Base-by-base conservation (phyloP, 2,329 filamentous ascomycete genomes). In the Immersiporthe knoxdaviesiana region DNA sequence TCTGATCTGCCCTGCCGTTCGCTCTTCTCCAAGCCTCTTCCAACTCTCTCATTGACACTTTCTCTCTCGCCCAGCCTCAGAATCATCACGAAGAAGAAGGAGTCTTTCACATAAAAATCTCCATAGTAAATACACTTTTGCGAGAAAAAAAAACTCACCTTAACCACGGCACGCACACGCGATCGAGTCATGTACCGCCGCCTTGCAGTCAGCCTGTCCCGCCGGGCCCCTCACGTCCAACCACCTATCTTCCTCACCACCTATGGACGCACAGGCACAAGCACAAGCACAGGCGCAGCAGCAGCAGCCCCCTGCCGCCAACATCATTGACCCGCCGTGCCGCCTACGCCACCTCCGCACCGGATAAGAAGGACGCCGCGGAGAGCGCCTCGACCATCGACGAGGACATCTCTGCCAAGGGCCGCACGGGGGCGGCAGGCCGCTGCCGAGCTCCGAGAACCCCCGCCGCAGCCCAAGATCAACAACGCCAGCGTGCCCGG, bases 401-500 rank as follows among this genome's bases (percentile, higher is more conserved):
- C 41, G 39, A 47, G 14, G 27, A 30, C 61, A 75, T 74, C 16
- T 72, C 73, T 0, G 76, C 76, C 2, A 79, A 75, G 32, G 81
- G 81, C 14, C 73, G 75, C 8, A 82, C 81, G 0, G 81, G 81
- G 81, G 81, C 10, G 81, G 81, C 2, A 67, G 78, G 39, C 68
- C 78, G 0, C 80, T 83, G 6, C 70, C 73, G 1, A 77, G 78
- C 68, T 78, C 74, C 2, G 67, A 73, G 39, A 74, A 79, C 54
- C 76, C 79, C 79, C 81, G 2, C 77, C 83, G 1, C 76, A 81
- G 74, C 87, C 86, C 68, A 88, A 86, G 78, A 83, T 88, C 71
- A 76, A 78, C 68, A 87, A 85, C 73, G 79, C 82, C 68, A 80
- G 80, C 71, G 77, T 84, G 12, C 79, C 81, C 0, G 81, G 79